A percentile compares a stretch with the other conserved stretches of the same genome.
These are phyloP conservation scores for Metschnikowia anglica DNA, from an alignment of 805 yeast genomes.

Conservation along the genomic window DNA sequence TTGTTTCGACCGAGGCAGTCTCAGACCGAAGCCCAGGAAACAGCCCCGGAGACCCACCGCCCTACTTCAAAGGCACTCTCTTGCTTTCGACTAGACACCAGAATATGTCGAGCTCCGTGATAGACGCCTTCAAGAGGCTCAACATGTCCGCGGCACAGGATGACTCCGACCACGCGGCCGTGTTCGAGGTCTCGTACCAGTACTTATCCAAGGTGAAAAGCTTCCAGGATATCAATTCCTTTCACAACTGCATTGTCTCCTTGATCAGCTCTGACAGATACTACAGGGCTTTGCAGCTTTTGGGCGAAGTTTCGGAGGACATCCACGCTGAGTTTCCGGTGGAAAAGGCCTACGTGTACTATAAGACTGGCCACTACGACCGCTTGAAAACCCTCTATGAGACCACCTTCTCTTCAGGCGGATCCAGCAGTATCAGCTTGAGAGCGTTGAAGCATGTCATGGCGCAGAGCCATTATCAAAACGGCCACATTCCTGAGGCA, in stretches of 20 bases:
- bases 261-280: constrained; percentile 60
- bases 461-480: constrained; percentile 55
- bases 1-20: neutral
- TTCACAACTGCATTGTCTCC: constrained; percentile 50
- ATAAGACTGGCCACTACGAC: constrained; percentile 51
- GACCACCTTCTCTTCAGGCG: constrained; percentile 1
- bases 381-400: constrained; percentile 21
- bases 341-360: constrained; percentile 59
- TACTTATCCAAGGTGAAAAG: constrained; percentile 39
- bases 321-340: constrained; percentile 38
- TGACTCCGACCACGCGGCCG: constrained; percentile 33
- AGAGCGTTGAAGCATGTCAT: constrained; percentile 47
- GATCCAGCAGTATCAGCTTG: constrained; percentile 21
- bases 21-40: too few species aligned
- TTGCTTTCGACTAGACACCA: neutral
- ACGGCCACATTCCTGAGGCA: constrained; percentile 45
- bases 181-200: constrained; percentile 41
- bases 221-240: constrained; percentile 36
- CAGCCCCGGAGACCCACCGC: too few species aligned
- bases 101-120: constrained; percentile 39
- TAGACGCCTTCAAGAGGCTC: constrained; percentile 42
- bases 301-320: constrained; percentile 41
- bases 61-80: too few species aligned
- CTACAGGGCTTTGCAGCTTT: constrained; percentile 44
- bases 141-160: constrained; percentile 30